Conservation (phyloP, 371 early-diverging fungal species). For the Coemansia sp. region DNA sequence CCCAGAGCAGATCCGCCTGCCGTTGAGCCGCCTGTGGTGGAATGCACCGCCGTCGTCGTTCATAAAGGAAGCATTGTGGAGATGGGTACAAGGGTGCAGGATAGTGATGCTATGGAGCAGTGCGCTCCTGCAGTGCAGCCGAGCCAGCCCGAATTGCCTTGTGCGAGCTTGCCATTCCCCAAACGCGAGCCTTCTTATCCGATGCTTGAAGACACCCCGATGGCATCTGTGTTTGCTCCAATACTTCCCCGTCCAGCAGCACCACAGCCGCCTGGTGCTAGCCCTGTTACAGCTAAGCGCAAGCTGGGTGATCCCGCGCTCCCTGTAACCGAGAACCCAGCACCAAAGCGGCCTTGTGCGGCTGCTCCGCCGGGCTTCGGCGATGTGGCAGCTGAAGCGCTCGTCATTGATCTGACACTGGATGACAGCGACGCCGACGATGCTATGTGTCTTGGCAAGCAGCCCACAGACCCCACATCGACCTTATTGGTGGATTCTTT, state of each 20-base stretch:
- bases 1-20: no score
- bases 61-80: no score
- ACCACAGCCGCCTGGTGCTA: neutral
- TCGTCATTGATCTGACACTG: conserved; percentile 3
- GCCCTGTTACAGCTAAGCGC: neutral
- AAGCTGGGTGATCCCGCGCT: neutral
- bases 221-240: neutral
- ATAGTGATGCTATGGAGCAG: no score
- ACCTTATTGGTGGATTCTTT: neutral
- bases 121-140: no score
- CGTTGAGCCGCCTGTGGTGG: no score
- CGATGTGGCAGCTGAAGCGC: neutral
- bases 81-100: no score
- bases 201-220: no score
- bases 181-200: neutral
- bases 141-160: no score
- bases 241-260: neutral
- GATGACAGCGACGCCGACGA: neutral
- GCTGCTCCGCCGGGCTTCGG: neutral
- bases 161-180: neutral
- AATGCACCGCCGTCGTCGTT: no score
- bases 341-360: neutral
- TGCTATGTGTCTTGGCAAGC: neutral
- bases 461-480: neutral
- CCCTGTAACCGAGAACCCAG: neutral